Base-by-base conservation (phyloP, 2,329 filamentous ascomycete species). In the Talaromyces amestolkiae region DNA sequence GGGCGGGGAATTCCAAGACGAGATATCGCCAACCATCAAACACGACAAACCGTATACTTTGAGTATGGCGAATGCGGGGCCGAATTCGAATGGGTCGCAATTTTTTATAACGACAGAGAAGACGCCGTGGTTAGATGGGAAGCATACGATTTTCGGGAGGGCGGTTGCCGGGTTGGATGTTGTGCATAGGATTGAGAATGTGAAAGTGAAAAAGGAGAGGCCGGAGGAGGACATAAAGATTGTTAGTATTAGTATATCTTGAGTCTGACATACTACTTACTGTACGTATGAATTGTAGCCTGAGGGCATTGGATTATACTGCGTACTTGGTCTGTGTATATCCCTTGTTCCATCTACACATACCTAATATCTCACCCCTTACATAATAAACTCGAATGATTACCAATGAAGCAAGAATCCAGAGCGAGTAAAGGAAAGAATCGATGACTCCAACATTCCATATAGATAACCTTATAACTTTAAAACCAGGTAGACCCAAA, bases 101-200 rank as follows among this genome's bases (percentile, higher is more conserved):
- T 99, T 99, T 77, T 99, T 99, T 73, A 97, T 99, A 70, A 99
- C 95, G 0, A 97, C 94, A 0, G 96, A 97, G 79, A 96, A 96
- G 81, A 93, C 95, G 82, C 90, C 93, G 6, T 99, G 95, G 95
- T 80, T 99, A 61, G 95, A 99, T 76, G 89, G 91, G 69, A 97
- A 97, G 78, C 95, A 99, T 77, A 98, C 94, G 0, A 91, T 99
- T 62, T 99, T 99, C 75, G 95, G 95, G 0, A 85, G 95, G 47
- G 93, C 92, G 0, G 89, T 94, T 43, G 90, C 93, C 75, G 95
- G 95, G 0, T 82, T 98, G 75, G 95, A 99, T 77, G 92, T 99
- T 22, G 89, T 99, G 67, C 93, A 98, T 77, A 92, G 90, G 81
- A 99, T 99, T 75, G 95, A 99, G 80, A 97, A 96, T 76, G 85